Evolutionary conservation across 441 rosid genomes (phyloP).

Genomic region (Mallotus japonicus): DNA sequence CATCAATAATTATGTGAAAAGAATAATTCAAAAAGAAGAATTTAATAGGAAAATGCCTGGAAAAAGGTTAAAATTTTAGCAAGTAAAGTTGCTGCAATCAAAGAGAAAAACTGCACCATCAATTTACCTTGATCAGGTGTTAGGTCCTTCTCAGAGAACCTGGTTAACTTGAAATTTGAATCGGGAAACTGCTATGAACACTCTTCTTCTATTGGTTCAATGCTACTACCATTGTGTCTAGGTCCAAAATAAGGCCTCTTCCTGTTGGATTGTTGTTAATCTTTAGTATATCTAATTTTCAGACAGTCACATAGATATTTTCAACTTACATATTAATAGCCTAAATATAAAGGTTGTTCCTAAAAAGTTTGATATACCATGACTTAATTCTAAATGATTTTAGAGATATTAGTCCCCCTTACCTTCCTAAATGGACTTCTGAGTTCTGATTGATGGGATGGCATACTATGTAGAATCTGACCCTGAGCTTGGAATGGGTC

Average conservation of each 20-base stretch:
- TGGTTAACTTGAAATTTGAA: constrained; percentile 48
- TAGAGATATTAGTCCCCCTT: constrained; percentile 17
- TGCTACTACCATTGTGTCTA: constrained; percentile 51
- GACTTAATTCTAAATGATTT: background rate
- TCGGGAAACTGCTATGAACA: constrained; percentile 38
- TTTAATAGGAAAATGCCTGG: background rate
- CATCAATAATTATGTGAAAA: constrained; percentile 48
- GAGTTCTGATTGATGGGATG: constrained; percentile 36
- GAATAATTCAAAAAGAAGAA: background rate
- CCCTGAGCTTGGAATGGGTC: constrained; percentile 68
- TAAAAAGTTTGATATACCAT: background rate
- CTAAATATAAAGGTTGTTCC: background rate
- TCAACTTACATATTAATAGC: background rate
- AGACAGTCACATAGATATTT: background rate
- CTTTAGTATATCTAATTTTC: constrained; percentile 20
- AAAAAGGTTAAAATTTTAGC: constrained; percentile 15
- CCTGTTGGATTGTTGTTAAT: constrained; percentile 39
- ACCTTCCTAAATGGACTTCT: constrained; percentile 57
- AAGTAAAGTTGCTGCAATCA: constrained; percentile 15
- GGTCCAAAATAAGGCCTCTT: constrained; percentile 51
- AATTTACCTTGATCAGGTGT: constrained; percentile 55
- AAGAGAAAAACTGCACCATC: constrained; percentile 13
- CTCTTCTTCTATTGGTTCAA: constrained; percentile 75
- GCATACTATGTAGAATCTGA: constrained; percentile 43
- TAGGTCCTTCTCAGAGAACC: constrained; percentile 43